A percentile compares a stretch with the other conserved stretches of the same genome.
These are phyloP conservation scores for Mycothermus thermophilus DNA, from an alignment of 495 filamentous ascomycete genomes.

Conservation along the genomic window DNA sequence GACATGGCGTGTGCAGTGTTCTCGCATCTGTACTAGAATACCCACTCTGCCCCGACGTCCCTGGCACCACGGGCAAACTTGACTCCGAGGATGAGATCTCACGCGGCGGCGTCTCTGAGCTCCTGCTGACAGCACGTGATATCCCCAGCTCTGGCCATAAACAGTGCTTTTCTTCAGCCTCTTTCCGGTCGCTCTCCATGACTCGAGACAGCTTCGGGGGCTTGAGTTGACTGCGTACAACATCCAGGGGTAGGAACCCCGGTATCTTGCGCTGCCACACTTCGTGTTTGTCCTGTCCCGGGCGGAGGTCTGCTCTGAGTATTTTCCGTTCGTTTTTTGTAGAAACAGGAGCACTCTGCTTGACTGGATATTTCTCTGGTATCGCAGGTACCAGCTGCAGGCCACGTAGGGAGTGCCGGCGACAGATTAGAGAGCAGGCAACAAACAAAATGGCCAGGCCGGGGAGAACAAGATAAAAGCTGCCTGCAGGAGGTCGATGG, in stretches of 20 bases:
- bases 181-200: conserved; percentile 14
- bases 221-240: conserved; percentile 5
- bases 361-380: too few relatives aligned
- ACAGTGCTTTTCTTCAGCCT: conserved; percentile 11
- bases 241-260: conserved; percentile 3
- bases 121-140: conserved; percentile 12
- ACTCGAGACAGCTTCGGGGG: conserved; percentile 5
- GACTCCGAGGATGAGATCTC: conserved; percentile 7
- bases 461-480: conserved; percentile 20
- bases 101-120: conserved; percentile 6
- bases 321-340: conserved; percentile 2
- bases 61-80: not conserved
- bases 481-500: conserved; percentile 14
- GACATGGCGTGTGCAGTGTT: too few relatives aligned
- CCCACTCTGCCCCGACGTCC: conserved; percentile 4
- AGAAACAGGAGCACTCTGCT: too few relatives aligned
- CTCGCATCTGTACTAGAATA: too few relatives aligned
- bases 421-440: conserved; percentile 1
- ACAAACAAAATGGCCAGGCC: conserved; percentile 15
- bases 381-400: too few relatives aligned
- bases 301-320: not conserved
- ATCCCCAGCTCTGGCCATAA: conserved; percentile 11
- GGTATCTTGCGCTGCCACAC: conserved; percentile 5
- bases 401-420: not conserved
- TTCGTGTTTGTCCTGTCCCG: conserved; percentile 2